Base-by-base conservation (phyloP, 768 basidiomycete genomes). In the Leucosporidium yakuticum region DNA sequence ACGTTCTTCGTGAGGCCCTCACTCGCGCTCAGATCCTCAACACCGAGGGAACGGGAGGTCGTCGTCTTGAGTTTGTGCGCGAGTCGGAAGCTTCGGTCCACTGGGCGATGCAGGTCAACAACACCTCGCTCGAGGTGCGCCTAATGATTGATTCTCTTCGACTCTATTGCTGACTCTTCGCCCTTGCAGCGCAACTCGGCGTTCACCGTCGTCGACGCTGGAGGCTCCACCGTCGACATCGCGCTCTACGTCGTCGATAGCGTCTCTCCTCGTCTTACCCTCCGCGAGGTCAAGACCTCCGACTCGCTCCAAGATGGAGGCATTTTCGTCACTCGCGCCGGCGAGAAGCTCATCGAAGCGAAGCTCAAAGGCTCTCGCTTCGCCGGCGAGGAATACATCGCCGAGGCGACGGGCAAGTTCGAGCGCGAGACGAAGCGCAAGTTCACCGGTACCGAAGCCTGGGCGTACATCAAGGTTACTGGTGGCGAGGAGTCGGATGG, bases 181-280 rank as follows among this genome's bases (percentile, higher is more conserved):
- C 29, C 9, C 3, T 4, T 21, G 19, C 31, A 56, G 55, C 31
- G 5, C 8, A 19, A 32, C 12, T 31, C 55, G 4, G 20, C 55
- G 7, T 34, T 56, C 23, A 32, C 55, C 32, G 55, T 32, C 31
- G 55, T 56, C 32, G 55, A 56, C 23, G 29, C 25, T 7, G 55
- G 55, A 56, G 57, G 57, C 39, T 58, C 57, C 5, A 58, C 57
- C 4, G 57, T 58, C 57, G 57, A 58, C 57, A 58, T 27, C 23
- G 36, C 36, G 36, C 9, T 36, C 36, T 58, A 58, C 36, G 17
- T 20, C 23, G 57, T 58, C 36, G 32, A 34, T 12, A 2, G 3
- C 2, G 32, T 34, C 20, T 27, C 20, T 20, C 57, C 57, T 9
- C 36, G 27, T 5, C 21, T 58, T 9, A 34, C 21, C 7, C 57